Conservation (phyloP, 352 stramenopile species). For the Phytopythium boreale region DNA sequence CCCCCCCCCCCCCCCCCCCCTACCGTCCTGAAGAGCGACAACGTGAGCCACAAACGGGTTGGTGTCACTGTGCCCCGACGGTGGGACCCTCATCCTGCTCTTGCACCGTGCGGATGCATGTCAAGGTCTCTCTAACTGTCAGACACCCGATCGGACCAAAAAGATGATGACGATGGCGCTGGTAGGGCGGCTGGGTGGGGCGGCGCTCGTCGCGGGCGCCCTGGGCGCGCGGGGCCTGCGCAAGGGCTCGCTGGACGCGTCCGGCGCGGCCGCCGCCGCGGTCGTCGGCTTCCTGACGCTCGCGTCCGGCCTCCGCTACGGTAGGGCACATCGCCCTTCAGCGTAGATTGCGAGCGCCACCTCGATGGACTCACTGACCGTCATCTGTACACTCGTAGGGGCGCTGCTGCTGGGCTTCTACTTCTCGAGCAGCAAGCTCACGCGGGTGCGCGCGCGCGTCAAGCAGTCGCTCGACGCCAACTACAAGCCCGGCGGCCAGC, state of each 20-base stretch:
- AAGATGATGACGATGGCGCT: background rate
- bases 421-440: constrained; percentile 84
- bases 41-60: background rate
- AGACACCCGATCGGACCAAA: background rate
- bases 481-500: constrained; percentile 80
- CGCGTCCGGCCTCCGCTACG: constrained; percentile 60
- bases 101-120: background rate
- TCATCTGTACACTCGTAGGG: constrained; percentile 24
- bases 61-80: background rate
- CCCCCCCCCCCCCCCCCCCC: too few species aligned
- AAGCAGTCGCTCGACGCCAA: constrained; percentile 70
- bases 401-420: constrained; percentile 83
- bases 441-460: constrained; percentile 52
- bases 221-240: constrained; percentile 53
- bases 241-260: constrained; percentile 63
- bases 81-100: background rate
- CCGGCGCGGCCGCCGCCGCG: constrained; percentile 57
- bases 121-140: background rate
- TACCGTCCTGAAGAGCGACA: too few species aligned
- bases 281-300: constrained; percentile 70
- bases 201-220: constrained; percentile 32
- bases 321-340: constrained; percentile 13
- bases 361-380: constrained; percentile 5
- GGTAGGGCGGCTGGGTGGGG: constrained; percentile 32
- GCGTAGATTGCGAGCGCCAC: background rate